Evolutionary conservation across 2,329 filamentous ascomycete species (phyloP), one percentile per base, ranked within the genome.

Genomic region (Alternaria brassicae): DNA sequence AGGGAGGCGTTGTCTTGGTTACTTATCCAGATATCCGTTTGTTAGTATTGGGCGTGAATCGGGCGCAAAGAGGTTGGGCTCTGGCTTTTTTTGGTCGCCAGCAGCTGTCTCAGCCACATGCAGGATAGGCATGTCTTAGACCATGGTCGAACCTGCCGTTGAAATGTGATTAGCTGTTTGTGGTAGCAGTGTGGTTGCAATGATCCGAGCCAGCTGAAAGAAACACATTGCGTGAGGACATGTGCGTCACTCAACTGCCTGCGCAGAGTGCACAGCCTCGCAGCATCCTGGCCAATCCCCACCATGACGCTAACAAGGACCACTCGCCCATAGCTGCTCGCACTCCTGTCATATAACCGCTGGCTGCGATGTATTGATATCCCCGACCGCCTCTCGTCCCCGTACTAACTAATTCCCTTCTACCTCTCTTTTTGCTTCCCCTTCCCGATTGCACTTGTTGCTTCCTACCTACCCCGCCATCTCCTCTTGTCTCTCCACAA

Each of bases 281-380:
- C 40, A 53, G 56, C 44, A 56, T 28, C 41, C 56, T 50, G 19
- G 56, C 53, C 56, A 59, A 62, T 62, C 60, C 64, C 56, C 58
- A 65, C 64, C 48, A 58, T 34, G 44, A 62, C 66, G 56, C 66
- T 67, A 69, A 65, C 63, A 44, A 60, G 59, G 62, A 57, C 56
- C 60, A 48, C 54, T 61, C 65, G 57, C 62, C 67, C 60, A 60
- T 62, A 62, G 62, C 60, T 53, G 61, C 36, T 49, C 54, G 56
- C 60, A 50, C 56, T 58, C 53, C 51, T 54, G 44, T 62, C 56
- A 66, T 65, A 68, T 68, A 72, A 69, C 55, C 68, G 57, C 66
- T 62, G 56, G 48, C 49, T 56, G 65, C 63, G 47, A 65, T 53
- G 49, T 27, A 23, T 41, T 60, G 40, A 58, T 47, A 47, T 54